These are phyloP conservation scores for Dillenia turbinata DNA, from an alignment of 164 flowering plant species.

Conservation along the genomic window DNA sequence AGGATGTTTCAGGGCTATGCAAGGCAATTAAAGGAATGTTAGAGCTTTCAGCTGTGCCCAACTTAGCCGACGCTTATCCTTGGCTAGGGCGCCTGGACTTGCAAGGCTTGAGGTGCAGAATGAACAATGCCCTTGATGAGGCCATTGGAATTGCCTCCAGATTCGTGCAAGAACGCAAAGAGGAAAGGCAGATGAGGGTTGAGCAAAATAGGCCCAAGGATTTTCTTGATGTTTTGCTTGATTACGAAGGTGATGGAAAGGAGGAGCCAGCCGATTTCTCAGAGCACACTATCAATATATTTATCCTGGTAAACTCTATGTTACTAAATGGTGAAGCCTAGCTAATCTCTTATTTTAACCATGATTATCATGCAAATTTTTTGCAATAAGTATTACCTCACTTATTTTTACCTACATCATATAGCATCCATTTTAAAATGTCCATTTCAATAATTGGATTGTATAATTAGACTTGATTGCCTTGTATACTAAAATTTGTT, in stretches of 20 bases:
- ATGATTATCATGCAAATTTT: too few species aligned
- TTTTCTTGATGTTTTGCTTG: slow-evolving; percentile 53
- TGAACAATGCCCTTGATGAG: slow-evolving; percentile 35
- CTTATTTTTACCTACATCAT: too few species aligned
- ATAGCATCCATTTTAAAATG: too few species aligned
- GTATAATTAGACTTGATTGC: too few species aligned
- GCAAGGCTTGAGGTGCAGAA: slow-evolving; percentile 38
- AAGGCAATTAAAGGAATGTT: slow-evolving; percentile 35
- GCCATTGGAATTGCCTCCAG: slow-evolving; percentile 42
- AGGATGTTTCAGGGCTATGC: slow-evolving; percentile 35
- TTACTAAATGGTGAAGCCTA: too few species aligned
- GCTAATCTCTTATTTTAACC: too few species aligned
- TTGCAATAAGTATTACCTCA: too few species aligned
- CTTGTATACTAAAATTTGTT: too few species aligned
- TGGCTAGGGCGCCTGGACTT: slow-evolving; percentile 38
- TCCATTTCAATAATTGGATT: too few species aligned
- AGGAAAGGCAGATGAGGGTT: slow-evolving; percentile 2
- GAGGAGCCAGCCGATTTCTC: slow-evolving; percentile 35
- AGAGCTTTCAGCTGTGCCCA: slow-evolving; percentile 51
- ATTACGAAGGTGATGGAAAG: slow-evolving; percentile 30
- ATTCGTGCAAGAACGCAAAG: slow-evolving; percentile 38
- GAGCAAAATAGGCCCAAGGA: slow-evolving; percentile 23
- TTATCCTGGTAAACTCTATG: slow-evolving; percentile 36
- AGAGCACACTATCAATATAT: slow-evolving; percentile 36
- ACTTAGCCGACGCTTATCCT: slow-evolving; percentile 46